Evolutionary conservation across 768 basidiomycete genomes (phyloP), one percentile per base, ranked within the genome.

Genomic region (Suillus lakei): DNA sequence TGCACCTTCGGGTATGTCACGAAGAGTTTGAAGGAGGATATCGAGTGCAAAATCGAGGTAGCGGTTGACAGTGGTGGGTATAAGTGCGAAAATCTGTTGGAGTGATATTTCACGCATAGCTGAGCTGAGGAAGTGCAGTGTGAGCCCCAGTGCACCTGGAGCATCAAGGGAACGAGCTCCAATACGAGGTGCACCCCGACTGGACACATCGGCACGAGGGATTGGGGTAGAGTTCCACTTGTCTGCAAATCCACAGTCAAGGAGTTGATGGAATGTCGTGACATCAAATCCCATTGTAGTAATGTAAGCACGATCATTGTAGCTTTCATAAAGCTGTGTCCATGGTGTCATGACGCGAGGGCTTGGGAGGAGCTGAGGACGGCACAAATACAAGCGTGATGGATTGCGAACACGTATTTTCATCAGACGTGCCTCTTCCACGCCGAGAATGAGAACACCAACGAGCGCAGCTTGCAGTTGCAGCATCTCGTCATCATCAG

Each of bases 271-370:
- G 65, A 83, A 83, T 0, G 81, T 82, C 0, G 23, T 61, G 4
- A 77, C 73, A 76, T 83, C 74, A 65, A 82, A 76, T 4, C 81
- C 79, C 81, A 83, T 83, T 0, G 80, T 85, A 0, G 80, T 84
- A 38, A 85, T 84, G 67, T 76, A 84, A 9, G 79, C 81, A 4
- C 77, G 66, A 61, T 84, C 77, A 64, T 72, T 72, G 12, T 62
- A 68, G 51, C 74, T 76, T 0, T 66, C 61, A 44, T 71, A 79
- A 0, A 83, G 73, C 0, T 34, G 32, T 44, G 77, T 77, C 81
- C 80, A 83, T 16, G 82, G 75, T 46, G 80, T 83, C 26, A 70
- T 55, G 3, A 44, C 3, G 7, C 71, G 66, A 21, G 81, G 80
- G 62, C 80, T 71, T 1, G 77, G 79, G 4, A 78, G 72, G 1